A percentile compares a stretch with the other conserved stretches of the same genome.
Evolutionary conservation across 441 rosid genomes (phyloP).

Genomic region (Croton setiger): DNA sequence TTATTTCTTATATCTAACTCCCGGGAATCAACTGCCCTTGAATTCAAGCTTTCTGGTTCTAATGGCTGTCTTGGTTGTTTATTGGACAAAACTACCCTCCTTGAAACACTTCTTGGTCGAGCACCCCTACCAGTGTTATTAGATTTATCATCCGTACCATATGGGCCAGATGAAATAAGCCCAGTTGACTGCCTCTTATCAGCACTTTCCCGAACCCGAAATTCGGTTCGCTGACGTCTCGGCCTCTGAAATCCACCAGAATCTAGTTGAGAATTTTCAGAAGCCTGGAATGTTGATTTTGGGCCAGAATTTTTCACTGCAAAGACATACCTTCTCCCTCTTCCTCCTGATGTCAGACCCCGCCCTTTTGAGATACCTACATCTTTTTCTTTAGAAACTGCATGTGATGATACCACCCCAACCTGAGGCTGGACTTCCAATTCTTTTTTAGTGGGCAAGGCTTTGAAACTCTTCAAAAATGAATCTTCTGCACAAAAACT

Average conservation of each 20-base stretch:
- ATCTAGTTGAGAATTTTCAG: slow-evolving; percentile 56
- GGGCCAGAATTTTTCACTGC: slow-evolving; percentile 50
- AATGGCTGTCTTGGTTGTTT: slow-evolving; percentile 48
- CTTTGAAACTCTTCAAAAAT: slow-evolving; percentile 29
- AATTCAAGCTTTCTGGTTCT: slow-evolving; percentile 45
- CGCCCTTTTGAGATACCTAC: slow-evolving; percentile 33
- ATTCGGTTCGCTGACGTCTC: slow-evolving; percentile 62
- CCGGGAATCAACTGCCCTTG: slow-evolving; percentile 29
- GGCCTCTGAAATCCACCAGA: slow-evolving; percentile 56
- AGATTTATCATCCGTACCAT: slow-evolving; percentile 47
- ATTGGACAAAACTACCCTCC: slow-evolving; percentile 50
- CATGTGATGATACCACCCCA: slow-evolving; percentile 30
- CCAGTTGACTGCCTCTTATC: slow-evolving; percentile 38
- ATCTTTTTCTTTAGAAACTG: slow-evolving; percentile 36
- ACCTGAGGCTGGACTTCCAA: slow-evolving; percentile 41
- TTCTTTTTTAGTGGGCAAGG: slow-evolving; percentile 31
- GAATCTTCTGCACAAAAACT: slow-evolving; percentile 35
- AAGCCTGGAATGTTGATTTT: slow-evolving; percentile 40
- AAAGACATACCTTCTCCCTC: slow-evolving; percentile 46
- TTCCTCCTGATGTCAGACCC: slow-evolving; percentile 38
- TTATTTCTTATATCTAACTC: slow-evolving; percentile 45
- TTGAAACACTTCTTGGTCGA: slow-evolving; percentile 42
- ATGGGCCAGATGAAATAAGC: slow-evolving; percentile 33
- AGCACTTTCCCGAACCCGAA: slow-evolving; percentile 63
- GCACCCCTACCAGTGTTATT: slow-evolving; percentile 41